Evolutionary conservation across 129 eudicot species (phyloP).

Genomic region (Saposhnikovia divaricata): DNA sequence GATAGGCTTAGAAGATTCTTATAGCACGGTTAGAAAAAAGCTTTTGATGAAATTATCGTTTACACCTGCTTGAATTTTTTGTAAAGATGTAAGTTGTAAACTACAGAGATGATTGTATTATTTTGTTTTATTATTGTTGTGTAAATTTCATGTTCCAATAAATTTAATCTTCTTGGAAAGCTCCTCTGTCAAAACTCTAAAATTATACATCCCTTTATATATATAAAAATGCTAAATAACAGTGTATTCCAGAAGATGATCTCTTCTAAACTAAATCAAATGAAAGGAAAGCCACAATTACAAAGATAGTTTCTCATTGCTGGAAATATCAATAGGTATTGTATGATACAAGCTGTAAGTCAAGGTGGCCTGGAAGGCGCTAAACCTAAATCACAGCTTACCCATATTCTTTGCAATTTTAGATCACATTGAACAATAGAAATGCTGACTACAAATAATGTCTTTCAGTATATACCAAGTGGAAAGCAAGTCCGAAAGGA

Average conservation of each 20-base stretch:
- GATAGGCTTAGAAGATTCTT: too few species aligned
- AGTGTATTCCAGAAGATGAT: background rate
- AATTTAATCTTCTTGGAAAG: background rate
- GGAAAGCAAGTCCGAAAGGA: constrained; percentile 14
- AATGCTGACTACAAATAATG: background rate
- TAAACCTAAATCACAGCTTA: background rate
- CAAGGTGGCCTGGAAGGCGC: background rate
- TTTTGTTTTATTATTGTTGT: too few species aligned
- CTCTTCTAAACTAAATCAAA: background rate
- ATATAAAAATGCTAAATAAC: too few species aligned
- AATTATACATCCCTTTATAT: too few species aligned
- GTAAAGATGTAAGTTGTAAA: too few species aligned
- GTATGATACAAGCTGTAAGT: background rate
- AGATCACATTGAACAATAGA: background rate
- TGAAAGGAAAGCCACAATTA: background rate
- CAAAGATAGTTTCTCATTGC: background rate
- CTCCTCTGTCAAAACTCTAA: too few species aligned
- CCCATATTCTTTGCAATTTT: background rate
- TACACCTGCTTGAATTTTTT: too few species aligned
- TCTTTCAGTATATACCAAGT: background rate
- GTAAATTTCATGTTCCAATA: too few species aligned
- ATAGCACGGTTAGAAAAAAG: background rate
- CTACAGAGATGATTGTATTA: too few species aligned
- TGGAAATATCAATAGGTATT: background rate
- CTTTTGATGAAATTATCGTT: background rate